Evolutionary conservation across 441 rosid genomes (phyloP).

Genomic region (Aquilaria agallochum): DNA sequence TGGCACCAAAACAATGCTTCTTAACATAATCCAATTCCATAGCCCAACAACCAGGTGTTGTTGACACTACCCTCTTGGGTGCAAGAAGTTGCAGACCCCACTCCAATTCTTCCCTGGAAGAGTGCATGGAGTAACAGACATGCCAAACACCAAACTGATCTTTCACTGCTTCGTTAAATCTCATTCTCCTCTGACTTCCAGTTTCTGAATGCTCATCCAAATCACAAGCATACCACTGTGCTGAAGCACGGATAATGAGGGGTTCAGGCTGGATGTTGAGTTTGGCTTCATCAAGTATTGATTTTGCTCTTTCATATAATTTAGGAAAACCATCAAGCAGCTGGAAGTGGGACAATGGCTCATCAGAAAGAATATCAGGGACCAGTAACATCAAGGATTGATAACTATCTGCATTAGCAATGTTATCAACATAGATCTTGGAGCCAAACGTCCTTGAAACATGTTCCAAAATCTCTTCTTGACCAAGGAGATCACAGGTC

Average conservation of each 20-base stretch:
- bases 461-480: slow-evolving; percentile 62
- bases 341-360: slow-evolving; percentile 66
- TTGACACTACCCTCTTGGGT: slow-evolving; percentile 80
- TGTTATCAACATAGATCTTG: slow-evolving; percentile 68
- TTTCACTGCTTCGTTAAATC: slow-evolving; percentile 61
- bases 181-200: slow-evolving; percentile 35
- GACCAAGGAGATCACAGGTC: slow-evolving; percentile 78
- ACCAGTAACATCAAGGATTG: slow-evolving; percentile 38
- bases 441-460: slow-evolving; percentile 73
- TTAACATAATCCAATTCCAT: slow-evolving; percentile 68
- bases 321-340: slow-evolving; percentile 70
- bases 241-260: slow-evolving; percentile 75
- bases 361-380: slow-evolving; percentile 64
- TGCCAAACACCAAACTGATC: slow-evolving; percentile 86
- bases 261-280: slow-evolving; percentile 54
- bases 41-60: slow-evolving; percentile 75
- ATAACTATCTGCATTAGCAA: slow-evolving; percentile 43
- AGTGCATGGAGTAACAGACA: slow-evolving; percentile 86
- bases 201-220: slow-evolving; percentile 31
- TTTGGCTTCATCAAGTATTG: slow-evolving; percentile 60
- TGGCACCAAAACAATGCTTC: slow-evolving; percentile 42
- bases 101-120: slow-evolving; percentile 78
- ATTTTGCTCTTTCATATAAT: slow-evolving; percentile 62
- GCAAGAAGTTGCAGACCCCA: slow-evolving; percentile 63
- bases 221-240: slow-evolving; percentile 82